phyloP scores from a whole-genome alignment of 2,329 filamentous ascomycete genomes.

The Calonectria fujianensis region DNA sequence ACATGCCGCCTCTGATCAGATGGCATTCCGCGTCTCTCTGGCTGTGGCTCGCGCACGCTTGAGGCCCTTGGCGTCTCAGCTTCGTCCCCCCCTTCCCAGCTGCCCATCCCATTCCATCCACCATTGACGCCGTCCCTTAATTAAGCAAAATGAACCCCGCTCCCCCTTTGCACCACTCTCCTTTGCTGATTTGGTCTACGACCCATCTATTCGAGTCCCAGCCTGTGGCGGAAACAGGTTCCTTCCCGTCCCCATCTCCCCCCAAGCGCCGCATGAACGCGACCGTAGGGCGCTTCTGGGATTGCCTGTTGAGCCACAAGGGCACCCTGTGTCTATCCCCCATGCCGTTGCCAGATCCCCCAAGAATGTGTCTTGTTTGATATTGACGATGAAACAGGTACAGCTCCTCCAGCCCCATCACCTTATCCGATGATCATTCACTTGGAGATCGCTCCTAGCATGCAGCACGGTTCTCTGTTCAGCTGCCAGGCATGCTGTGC shows the following conservation, averaged over 20 bases:
- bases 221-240: constrained; percentile 12
- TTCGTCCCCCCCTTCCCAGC: constrained; percentile 15
- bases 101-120: constrained; percentile 27
- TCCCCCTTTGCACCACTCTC: constrained; percentile 25
- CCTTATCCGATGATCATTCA: not conserved
- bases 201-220: constrained; percentile 20
- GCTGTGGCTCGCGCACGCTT: constrained; percentile 14
- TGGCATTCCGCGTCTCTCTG: constrained; percentile 7
- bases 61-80: constrained; percentile 30
- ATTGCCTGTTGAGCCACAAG: constrained; percentile 15
- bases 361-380: constrained; percentile 19
- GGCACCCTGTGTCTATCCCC: not conserved
- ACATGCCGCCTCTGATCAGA: not conserved
- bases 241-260: not conserved
- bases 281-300: constrained; percentile 15
- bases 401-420: not conserved
- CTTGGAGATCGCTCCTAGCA: not conserved
- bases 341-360: constrained; percentile 1
- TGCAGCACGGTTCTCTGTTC: not conserved
- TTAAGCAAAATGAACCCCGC: constrained; percentile 26
- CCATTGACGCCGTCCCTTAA: constrained; percentile 35
- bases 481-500: too few species aligned
- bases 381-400: constrained; percentile 8
- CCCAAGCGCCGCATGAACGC: constrained; percentile 33
- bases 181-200: not conserved